Evolutionary conservation across 2,329 filamentous ascomycete genomes (phyloP).

Genomic region (Claviceps sp.): DNA sequence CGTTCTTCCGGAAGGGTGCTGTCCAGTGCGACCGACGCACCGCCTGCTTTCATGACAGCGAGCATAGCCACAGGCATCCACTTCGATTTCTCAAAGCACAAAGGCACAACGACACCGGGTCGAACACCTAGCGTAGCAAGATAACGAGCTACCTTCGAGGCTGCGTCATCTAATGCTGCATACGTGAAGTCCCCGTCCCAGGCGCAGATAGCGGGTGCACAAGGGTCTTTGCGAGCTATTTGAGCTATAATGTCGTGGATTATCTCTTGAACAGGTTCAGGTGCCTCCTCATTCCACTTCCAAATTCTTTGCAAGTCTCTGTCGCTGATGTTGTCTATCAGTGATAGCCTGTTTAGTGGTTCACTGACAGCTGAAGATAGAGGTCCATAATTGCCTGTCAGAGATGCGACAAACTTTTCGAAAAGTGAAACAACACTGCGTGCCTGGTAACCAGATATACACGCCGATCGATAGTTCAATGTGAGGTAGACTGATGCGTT

Average conservation of each 20-base stretch:
- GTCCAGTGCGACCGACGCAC: conserved; percentile 8
- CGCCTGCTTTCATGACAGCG: conserved; percentile 21
- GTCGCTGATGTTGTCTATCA: not conserved
- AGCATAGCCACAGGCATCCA: conserved; percentile 19
- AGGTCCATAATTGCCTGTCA: not conserved
- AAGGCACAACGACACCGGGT: conserved; percentile 14
- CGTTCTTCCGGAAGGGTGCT: conserved; percentile 5
- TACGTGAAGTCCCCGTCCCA: conserved; percentile 17
- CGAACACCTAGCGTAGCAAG: conserved; percentile 9
- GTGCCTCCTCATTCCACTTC: not conserved
- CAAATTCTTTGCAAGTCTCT: not conserved
- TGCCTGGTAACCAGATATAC: not conserved
- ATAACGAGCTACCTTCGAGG: conserved; percentile 5
- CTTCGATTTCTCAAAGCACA: conserved; percentile 23
- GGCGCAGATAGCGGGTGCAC: conserved; percentile 5
- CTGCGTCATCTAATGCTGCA: conserved; percentile 7
- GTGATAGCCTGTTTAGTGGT: not conserved
- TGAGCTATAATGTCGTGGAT: not conserved
- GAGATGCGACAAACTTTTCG: not conserved
- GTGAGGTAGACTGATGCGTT: not conserved
- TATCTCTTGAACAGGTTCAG: not conserved
- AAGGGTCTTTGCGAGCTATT: not conserved
- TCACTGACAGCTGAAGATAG: not conserved
- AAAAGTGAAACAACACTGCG: conserved; percentile 1
- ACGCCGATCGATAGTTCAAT: not conserved